Conservation (phyloP, 139 green algal genomes). For the Micractinium sp. region DNA sequence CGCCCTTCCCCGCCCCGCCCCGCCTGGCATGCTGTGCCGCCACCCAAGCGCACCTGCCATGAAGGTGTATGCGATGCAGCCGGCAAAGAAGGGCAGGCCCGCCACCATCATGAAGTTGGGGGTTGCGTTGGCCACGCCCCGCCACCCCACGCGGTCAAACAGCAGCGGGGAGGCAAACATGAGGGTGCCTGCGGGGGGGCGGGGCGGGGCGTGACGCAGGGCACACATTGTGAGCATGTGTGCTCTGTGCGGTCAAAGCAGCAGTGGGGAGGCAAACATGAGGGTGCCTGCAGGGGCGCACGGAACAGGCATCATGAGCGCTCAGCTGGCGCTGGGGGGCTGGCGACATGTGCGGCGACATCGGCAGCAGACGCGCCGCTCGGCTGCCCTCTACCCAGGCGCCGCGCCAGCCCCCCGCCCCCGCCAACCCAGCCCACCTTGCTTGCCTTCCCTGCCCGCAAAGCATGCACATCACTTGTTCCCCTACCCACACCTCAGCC, state of each 20-base stretch:
- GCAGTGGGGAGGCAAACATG: constrained; percentile 81
- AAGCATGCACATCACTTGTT: neutral
- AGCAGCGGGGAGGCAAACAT: constrained; percentile 88
- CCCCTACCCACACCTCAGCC: no score
- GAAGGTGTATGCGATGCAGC: constrained; percentile 69
- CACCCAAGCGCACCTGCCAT: constrained; percentile 12
- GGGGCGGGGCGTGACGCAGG: neutral
- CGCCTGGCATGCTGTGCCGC: no score
- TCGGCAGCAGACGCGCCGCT: no score
- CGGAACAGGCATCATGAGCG: neutral
- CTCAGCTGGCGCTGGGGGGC: no score
- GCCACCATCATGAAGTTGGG: constrained; percentile 69
- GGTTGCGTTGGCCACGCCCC: constrained; percentile 78
- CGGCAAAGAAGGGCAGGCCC: constrained; percentile 79
- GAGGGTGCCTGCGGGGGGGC: constrained; percentile 46
- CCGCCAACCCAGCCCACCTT: no score
- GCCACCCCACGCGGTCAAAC: constrained; percentile 84
- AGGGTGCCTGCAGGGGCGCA: constrained; percentile 46
- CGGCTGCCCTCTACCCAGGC: neutral
- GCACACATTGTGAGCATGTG: neutral
- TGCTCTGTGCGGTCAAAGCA: constrained; percentile 63
- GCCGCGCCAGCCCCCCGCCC: no score
- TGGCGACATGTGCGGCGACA: no score
- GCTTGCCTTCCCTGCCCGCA: neutral
- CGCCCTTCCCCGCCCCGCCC: no score